Percentiles rank a stretch among this genome's conserved stretches.
phyloP scores from a whole-genome alignment of 2,329 filamentous ascomycete genomes.

The Achaetomium macrosporum region DNA sequence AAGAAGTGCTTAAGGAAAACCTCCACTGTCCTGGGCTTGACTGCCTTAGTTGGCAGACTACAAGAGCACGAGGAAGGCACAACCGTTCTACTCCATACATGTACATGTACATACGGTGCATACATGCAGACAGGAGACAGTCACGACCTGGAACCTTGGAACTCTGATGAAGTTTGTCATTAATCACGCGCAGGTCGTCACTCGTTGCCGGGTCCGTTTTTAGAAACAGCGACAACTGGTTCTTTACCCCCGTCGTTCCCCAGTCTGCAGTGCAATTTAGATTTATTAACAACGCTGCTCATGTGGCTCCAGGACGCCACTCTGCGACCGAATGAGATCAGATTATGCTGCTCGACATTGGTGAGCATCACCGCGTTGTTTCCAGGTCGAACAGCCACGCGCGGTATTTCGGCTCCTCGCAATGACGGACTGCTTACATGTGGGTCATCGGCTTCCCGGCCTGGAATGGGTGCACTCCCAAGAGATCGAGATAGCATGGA shows the following conservation, averaged over 20 bases:
- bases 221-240: conserved; percentile 18
- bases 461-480: neutral
- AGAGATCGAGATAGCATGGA: conserved; percentile 13
- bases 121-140: too few species aligned
- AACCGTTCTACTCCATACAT: too few species aligned
- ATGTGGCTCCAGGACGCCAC: conserved; percentile 19
- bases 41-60: too few species aligned
- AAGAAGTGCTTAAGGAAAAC: too few species aligned
- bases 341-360: conserved; percentile 12
- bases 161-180: neutral
- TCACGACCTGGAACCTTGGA: too few species aligned
- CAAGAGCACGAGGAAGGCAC: too few species aligned
- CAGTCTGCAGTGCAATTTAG: conserved; percentile 18
- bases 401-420: too few species aligned
- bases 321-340: conserved; percentile 21
- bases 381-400: neutral
- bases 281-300: conserved; percentile 23
- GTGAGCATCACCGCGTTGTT: neutral
- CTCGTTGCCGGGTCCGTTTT: conserved; percentile 21
- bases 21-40: too few species aligned
- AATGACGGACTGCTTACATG: too few species aligned
- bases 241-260: conserved; percentile 4
- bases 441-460: too few species aligned
- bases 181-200: neutral
- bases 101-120: too few species aligned